Conservation (phyloP, 2,329 filamentous ascomycete species). For the Byssochlamys sp. region DNA sequence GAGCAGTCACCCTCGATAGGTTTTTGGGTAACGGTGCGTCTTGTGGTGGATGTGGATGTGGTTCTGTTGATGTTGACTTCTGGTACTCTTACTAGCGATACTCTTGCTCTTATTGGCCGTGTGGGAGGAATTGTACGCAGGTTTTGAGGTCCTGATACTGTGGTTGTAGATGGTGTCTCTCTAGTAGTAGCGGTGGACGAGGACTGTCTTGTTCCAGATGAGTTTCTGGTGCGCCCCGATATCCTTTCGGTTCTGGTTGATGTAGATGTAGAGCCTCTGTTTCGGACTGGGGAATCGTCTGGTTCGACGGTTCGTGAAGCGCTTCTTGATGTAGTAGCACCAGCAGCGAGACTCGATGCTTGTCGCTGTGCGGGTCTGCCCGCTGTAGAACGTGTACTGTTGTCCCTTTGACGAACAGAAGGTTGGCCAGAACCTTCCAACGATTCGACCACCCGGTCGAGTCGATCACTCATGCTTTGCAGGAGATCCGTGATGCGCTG, state of each 20-base stretch:
- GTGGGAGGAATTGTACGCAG: neutral
- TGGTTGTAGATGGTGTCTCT: neutral
- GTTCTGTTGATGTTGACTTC: neutral
- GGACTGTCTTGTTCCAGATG: neutral
- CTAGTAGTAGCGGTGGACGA: neutral
- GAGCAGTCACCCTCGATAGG: slow-evolving; percentile 6
- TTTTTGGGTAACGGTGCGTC: neutral
- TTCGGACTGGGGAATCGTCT: neutral
- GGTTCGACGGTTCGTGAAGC: neutral
- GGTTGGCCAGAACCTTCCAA: neutral
- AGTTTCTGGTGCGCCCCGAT: neutral
- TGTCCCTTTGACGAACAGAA: neutral
- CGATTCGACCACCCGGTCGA: neutral
- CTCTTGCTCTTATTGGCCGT: neutral
- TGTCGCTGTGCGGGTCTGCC: neutral
- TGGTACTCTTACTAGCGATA: neutral
- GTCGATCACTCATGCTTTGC: neutral
- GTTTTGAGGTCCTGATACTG: neutral
- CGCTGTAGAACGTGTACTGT: neutral
- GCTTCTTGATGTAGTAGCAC: neutral
- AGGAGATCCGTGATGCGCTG: neutral
- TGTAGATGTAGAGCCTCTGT: neutral
- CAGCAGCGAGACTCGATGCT: neutral
- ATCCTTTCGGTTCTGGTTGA: neutral
- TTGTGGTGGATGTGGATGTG: neutral